Evolutionary conservation across 495 filamentous ascomycete species (phyloP).

Genomic region (Trichoderma virens): DNA sequence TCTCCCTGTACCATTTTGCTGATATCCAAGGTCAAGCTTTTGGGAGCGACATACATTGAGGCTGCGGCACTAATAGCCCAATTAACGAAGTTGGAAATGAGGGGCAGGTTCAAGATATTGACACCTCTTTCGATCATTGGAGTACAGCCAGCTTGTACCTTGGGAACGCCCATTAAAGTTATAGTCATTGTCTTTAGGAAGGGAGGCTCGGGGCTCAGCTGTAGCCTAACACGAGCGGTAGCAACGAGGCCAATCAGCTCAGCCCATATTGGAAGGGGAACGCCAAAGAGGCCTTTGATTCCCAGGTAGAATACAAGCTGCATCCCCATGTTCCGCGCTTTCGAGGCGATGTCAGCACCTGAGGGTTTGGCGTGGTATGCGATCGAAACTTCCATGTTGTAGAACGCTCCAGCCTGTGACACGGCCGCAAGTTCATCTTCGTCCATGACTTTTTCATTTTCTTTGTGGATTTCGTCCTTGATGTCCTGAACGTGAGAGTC

Average conservation of each 20-base stretch:
- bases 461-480: slow-evolving; percentile 66
- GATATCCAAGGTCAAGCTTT: slow-evolving; percentile 87
- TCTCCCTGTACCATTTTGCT: slow-evolving; percentile 86
- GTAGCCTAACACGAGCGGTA: slow-evolving; percentile 72
- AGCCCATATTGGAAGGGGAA: slow-evolving; percentile 59
- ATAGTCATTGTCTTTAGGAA: slow-evolving; percentile 90
- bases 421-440: slow-evolving; percentile 81
- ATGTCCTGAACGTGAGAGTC: slow-evolving; percentile 71
- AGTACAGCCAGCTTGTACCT: slow-evolving; percentile 83
- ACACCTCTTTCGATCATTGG: slow-evolving; percentile 84
- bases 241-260: slow-evolving; percentile 81
- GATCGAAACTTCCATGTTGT: slow-evolving; percentile 89
- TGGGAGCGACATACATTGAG: slow-evolving; percentile 92
- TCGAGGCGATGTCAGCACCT: slow-evolving; percentile 58
- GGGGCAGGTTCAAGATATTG: slow-evolving; percentile 83
- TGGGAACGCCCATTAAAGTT: slow-evolving; percentile 85
- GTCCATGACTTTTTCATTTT: slow-evolving; percentile 74
- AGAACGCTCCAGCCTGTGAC: slow-evolving; percentile 87
- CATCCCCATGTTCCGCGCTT: slow-evolving; percentile 91
- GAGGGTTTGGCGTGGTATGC: slow-evolving; percentile 84
- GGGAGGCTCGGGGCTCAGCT: slow-evolving; percentile 80
- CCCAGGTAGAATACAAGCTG: slow-evolving; percentile 90
- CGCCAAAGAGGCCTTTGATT: slow-evolving; percentile 75
- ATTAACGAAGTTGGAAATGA: slow-evolving; percentile 96
- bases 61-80: slow-evolving; percentile 84